phyloP scores from a whole-genome alignment of 371 early-diverging fungal genomes.

The Dinochytrium kinnereticum region DNA sequence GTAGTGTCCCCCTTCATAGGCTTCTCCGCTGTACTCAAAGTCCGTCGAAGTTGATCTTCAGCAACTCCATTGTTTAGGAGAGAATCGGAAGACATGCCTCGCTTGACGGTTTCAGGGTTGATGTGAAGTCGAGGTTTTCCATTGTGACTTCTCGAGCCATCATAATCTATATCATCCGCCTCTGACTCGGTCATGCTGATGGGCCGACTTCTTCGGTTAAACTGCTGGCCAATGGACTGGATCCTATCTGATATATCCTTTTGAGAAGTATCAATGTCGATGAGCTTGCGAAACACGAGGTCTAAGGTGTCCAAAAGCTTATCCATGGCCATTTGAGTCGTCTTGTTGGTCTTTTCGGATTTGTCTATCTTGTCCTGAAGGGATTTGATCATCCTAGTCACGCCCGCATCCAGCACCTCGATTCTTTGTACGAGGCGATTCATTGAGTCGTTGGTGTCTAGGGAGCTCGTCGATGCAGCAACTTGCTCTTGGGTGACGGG shows the following conservation, averaged over 20 bases:
- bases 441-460: not conserved
- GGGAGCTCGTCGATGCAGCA: not conserved
- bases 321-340: not conserved
- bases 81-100: not conserved
- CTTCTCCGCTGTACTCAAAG: not conserved
- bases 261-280: not conserved
- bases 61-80: not conserved
- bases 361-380: not conserved
- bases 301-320: not conserved
- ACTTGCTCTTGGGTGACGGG: not conserved
- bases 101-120: conserved; percentile 4
- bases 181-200: conserved; percentile 6
- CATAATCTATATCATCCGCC: not conserved
- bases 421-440: not conserved
- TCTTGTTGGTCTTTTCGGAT: not conserved
- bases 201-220: conserved; percentile 1
- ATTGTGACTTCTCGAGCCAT: not conserved
- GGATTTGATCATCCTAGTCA: conserved; percentile 2
- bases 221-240: not conserved
- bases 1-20: not conserved
- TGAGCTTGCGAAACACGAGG: not conserved
- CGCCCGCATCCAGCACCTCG: not conserved
- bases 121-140: not conserved
- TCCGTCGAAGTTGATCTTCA: not conserved
- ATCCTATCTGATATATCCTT: conserved; percentile 2